Conservation (phyloP, 495 filamentous ascomycete species). For the Antarctomyces pellizariae region DNA sequence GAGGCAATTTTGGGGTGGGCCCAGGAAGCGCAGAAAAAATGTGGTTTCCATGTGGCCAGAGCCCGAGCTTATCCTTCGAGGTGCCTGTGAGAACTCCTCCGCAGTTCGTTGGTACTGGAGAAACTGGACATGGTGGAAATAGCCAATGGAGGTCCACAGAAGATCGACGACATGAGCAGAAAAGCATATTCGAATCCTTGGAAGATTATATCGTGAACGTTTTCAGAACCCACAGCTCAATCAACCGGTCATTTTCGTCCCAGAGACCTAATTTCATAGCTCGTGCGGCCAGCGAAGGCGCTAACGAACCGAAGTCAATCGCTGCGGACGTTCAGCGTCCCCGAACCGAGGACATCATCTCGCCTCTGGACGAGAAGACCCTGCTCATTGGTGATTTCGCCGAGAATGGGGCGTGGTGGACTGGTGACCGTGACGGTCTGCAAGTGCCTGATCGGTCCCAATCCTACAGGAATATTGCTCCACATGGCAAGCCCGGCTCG, state of each 20-base stretch:
- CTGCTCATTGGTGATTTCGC: slow-evolving; percentile 57
- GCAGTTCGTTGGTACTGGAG: too few species aligned
- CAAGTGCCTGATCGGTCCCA: slow-evolving; percentile 14
- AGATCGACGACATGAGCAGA: slow-evolving; percentile 12
- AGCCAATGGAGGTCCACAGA: too few species aligned
- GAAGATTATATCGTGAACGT: slow-evolving; percentile 52
- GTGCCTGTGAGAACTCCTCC: too few species aligned
- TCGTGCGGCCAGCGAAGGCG: slow-evolving; percentile 21
- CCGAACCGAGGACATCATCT: slow-evolving; percentile 13
- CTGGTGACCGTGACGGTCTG: slow-evolving; percentile 26
- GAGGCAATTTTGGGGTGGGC: too few species aligned
- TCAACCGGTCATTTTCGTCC: slow-evolving; percentile 49
- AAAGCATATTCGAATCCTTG: slow-evolving; percentile 39
- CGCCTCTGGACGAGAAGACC: slow-evolving; percentile 51
- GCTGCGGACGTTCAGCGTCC: slow-evolving; percentile 1
- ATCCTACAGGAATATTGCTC: slow-evolving; percentile 9
- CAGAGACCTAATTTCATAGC: slow-evolving; percentile 14
- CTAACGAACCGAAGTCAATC: slow-evolving; percentile 3
- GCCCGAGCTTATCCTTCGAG: too few species aligned
- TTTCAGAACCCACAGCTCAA: slow-evolving; percentile 42
- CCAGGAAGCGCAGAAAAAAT: too few species aligned
- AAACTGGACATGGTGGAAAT: too few species aligned
- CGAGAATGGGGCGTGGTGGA: slow-evolving; percentile 76
- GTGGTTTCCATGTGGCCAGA: too few species aligned
- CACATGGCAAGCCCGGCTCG: background rate